Evolutionary conservation across 2,329 filamentous ascomycete species (phyloP), one percentile per base, ranked within the genome.

Genomic region (Colletotrichum karsti): DNA sequence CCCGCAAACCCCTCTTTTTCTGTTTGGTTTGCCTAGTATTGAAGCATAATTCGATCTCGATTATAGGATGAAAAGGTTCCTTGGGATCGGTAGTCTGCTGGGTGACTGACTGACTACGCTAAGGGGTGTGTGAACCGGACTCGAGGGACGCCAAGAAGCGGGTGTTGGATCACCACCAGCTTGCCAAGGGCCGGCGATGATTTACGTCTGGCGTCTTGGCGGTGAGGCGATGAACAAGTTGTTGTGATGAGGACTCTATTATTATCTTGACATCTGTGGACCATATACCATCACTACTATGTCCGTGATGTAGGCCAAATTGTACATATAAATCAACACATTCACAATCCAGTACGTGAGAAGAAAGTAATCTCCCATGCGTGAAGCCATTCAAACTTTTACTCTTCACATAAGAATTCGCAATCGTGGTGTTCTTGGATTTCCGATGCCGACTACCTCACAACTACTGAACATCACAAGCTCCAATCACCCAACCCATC

Each of bases 51-150:
- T n/a, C 58, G n/a, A 60, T 24, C 18, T 41, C 33, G 13, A 41
- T 50, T 7, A 61, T 55, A 55, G 30, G 63, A 66, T 24, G 63
- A 62, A 66, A 57, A 59, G 46, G 55, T 61, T 60, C 56, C 62
- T 37, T 24, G 5, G n/a, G 28, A 42, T 37, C 56, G 62, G 56
- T 58, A 22, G 13, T 20, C 22, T 28, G 9, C 33, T 26, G 15
- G 0, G 0, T 26, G 57, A 13, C 24, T n/a, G 22, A 28, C 33
- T 13, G 33, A 12, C 10, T 13, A 15, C 33, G 44, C 20, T 13
- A 24, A 30, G 24, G 24, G 54, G 55, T n/a, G 30, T 24, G 37
- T 33, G 41, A 44, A 18, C 24, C 44, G 42, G 12, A n/a, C 33
- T 3, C 30, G 20, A 33, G 35, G n/a, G 46, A 18, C 33, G 48